Base-by-base conservation (phyloP, 495 filamentous ascomycete genomes). In the Neurospora tetraspora region DNA sequence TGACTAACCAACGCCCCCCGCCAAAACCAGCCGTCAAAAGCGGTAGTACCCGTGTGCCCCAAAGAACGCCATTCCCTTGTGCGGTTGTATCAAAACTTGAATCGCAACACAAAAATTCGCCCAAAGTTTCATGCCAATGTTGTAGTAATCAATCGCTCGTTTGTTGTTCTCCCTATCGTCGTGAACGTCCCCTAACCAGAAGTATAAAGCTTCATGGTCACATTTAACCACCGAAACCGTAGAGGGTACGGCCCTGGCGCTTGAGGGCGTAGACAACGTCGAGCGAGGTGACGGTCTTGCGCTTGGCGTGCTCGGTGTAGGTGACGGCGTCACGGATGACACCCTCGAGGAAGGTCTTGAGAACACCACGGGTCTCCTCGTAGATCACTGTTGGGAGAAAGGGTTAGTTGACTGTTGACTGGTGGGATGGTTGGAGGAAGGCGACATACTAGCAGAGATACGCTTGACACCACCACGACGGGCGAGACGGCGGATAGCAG, bases 331-430 rank as follows among this genome's bases (percentile, higher is more conserved):
- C 94, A 86, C 93, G 94, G 84, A 99, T 99, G 86, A 99, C 96
- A 88, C 94, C 93, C 88, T 99, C 96, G 78, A 99, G 94, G 94
- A 99, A 99, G 86, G 95, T 96, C 93, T 99, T 99, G 80, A 99
- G 92, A 81, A 99, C 96, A 91, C 95, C 94, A 83, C 96, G 96
- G 79, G 96, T 99, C 90, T 99, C 96, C 83, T 99, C 96, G 90
- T 99, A 99, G 91, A 99, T 90, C 88, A 90, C 95, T 86, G 27
- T 65, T 18, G 74, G 77, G 20, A 16, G 53, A 18, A 83, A 88
- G 76, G 5, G 53, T 88, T 88, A 73, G 88, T 89, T 79, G 88
- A 89, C 87, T 88, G 89, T 86, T 90, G 88, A 82, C 89, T 86
- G 85, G 86, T 86, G 69, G 86, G 84, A 18, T 16, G 53, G 61